Percentiles rank a stretch among this genome's conserved stretches.
Conservation (phyloP, 768 basidiomycete genomes). For the Collybia mongolica region DNA sequence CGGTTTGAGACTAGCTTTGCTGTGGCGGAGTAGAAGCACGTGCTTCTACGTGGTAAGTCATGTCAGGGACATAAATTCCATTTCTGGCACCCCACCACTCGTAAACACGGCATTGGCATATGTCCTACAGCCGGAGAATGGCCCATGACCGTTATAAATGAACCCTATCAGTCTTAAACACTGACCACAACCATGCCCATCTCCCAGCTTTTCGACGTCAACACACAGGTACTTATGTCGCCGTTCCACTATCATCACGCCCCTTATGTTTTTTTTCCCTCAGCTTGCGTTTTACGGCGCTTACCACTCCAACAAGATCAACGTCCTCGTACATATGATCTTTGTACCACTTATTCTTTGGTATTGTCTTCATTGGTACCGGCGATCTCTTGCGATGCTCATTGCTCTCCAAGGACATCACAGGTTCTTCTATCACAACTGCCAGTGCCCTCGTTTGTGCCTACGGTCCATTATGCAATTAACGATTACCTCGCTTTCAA, state of each 20-base stretch:
- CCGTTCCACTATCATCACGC: conserved; percentile 3
- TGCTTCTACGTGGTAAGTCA: conserved; percentile 15
- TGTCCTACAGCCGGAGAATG: conserved; percentile 13
- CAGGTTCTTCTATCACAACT: conserved; percentile 51
- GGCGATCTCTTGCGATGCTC: conserved; percentile 1
- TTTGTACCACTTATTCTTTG: conserved; percentile 86
- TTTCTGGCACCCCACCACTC: conserved; percentile 16
- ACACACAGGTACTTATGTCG: conserved; percentile 55
- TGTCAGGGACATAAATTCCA: conserved; percentile 11
- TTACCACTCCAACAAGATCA: conserved; percentile 83
- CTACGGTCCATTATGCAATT: conserved; percentile 47
- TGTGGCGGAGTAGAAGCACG: conserved; percentile 9
- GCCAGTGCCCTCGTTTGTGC: conserved; percentile 54
- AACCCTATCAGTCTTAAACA: conserved; percentile 10
- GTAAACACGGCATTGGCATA: conserved; percentile 7
- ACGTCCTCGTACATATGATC: conserved; percentile 82
- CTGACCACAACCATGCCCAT: conserved; percentile 31
- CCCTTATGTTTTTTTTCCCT: conserved; percentile 6
- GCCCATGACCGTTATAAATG: conserved; percentile 6
- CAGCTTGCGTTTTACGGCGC: conserved; percentile 93
- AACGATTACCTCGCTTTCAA: conserved; percentile 70
- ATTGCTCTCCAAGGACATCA: conserved; percentile 48
- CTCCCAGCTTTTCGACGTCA: conserved; percentile 56
- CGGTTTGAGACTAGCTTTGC: conserved; percentile 1
- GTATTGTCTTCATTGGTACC: conserved; percentile 35